Percentiles rank a stretch among this genome's conserved stretches.
Conservation (phyloP, 2,329 filamentous ascomycete genomes). For the Colletotrichum musicola region DNA sequence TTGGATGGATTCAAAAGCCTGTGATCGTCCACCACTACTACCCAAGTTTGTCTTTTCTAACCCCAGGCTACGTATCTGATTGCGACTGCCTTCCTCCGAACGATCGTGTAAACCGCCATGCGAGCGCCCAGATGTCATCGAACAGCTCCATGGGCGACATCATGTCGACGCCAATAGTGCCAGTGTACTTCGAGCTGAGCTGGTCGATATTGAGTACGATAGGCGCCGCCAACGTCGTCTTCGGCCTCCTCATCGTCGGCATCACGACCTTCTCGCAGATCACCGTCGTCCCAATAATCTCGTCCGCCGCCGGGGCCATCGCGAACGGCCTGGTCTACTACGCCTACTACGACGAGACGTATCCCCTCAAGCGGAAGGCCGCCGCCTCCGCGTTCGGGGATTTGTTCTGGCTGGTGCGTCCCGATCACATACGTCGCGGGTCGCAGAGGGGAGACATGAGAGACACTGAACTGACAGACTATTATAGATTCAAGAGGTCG, state of each 20-base stretch:
- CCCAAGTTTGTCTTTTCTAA: no score
- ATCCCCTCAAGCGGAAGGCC: slow-evolving; percentile 43
- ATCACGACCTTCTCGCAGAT: slow-evolving; percentile 56
- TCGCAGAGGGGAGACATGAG: background rate
- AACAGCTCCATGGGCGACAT: background rate
- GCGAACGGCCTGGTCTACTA: slow-evolving; percentile 60
- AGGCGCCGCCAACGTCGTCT: slow-evolving; percentile 54
- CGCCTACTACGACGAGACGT: slow-evolving; percentile 52
- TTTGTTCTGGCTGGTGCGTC: slow-evolving; percentile 54
- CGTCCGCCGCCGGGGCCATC: slow-evolving; percentile 52
- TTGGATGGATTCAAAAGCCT: background rate
- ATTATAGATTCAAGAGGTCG: slow-evolving; percentile 57
- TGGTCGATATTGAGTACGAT: slow-evolving; percentile 61
- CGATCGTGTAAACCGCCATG: slow-evolving; percentile 12
- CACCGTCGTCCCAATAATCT: slow-evolving; percentile 54
- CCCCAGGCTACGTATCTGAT: no score
- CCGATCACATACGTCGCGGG: background rate
- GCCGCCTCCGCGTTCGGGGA: slow-evolving; percentile 55
- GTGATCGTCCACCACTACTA: background rate
- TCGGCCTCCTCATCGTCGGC: slow-evolving; percentile 53
- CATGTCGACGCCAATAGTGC: slow-evolving; percentile 31
- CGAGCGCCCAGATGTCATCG: background rate
- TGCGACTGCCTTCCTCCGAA: background rate
- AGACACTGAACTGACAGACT: no score
- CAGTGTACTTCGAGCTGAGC: slow-evolving; percentile 56